These are phyloP conservation scores for Phaseolus coccineus DNA, from an alignment of 331 rosid species.

Conservation along the genomic window DNA sequence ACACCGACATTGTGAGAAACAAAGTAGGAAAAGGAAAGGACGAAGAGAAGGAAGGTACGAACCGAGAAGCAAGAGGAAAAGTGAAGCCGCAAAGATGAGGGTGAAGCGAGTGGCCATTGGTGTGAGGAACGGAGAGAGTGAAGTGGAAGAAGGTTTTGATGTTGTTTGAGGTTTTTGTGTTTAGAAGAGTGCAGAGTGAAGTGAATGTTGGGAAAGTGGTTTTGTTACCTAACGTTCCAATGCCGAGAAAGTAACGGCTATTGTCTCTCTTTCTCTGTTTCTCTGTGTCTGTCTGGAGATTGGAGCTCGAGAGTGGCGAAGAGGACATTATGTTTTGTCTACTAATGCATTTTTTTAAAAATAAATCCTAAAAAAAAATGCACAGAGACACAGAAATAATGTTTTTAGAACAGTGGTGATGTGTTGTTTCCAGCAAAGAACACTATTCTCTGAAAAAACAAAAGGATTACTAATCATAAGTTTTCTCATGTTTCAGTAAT, in stretches of 20 bases:
- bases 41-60: constrained; percentile 36
- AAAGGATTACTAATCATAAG: too few species aligned
- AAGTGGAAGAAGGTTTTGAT: neutral
- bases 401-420: too few species aligned
- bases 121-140: neutral
- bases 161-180: neutral
- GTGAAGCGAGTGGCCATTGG: constrained; percentile 58
- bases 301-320: constrained; percentile 5
- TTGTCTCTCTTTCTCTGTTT: constrained; percentile 16
- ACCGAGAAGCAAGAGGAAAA: constrained; percentile 71
- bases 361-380: neutral
- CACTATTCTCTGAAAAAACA: too few species aligned
- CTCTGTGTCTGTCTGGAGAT: constrained; percentile 6
- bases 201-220: neutral
- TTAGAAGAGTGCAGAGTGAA: neutral
- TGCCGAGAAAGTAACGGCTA: constrained; percentile 64
- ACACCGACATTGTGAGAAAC: constrained; percentile 53
- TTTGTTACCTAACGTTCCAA: constrained; percentile 40
- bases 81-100: constrained; percentile 55
- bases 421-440: too few species aligned
- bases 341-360: neutral
- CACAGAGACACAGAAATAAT: too few species aligned
- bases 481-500: too few species aligned
- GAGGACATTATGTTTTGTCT: constrained; percentile 7
- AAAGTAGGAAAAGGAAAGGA: constrained; percentile 8